Percentiles rank a stretch among this genome's conserved stretches.
Evolutionary conservation across 345 rosid species (phyloP).

Genomic region (Eucalyptus decipiens): DNA sequence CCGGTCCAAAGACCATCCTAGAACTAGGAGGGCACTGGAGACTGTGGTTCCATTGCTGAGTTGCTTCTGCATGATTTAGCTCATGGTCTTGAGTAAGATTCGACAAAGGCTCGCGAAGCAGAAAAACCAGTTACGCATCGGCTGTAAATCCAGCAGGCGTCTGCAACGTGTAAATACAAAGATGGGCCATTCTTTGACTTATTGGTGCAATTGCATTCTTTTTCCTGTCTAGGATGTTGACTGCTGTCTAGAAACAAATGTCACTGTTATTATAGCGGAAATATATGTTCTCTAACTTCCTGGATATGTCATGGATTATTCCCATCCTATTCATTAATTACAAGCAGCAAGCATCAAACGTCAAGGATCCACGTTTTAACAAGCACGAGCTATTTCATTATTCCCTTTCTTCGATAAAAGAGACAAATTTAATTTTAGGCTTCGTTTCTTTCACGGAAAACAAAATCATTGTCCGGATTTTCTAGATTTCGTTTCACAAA

Average conservation of each 20-base stretch:
- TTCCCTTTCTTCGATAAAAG: background rate
- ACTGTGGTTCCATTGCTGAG: background rate
- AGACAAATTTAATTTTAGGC: too few species aligned
- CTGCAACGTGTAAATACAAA: background rate
- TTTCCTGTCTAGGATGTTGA: background rate
- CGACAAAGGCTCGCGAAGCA: background rate
- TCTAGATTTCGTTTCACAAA: fast-evolving
- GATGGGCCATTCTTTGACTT: background rate
- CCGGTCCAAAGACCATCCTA: background rate
- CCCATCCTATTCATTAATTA: background rate
- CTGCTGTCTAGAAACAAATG: background rate
- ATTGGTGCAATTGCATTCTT: background rate
- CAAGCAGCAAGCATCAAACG: background rate
- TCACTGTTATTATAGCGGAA: background rate
- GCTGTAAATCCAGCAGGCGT: background rate
- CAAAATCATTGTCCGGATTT: too few species aligned
- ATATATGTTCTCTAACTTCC: background rate
- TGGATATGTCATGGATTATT: background rate
- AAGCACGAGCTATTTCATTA: background rate
- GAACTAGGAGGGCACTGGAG: background rate
- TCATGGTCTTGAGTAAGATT: background rate
- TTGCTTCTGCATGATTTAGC: background rate
- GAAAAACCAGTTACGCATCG: background rate
- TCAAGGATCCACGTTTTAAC: background rate
- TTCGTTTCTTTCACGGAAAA: fast-evolving